phyloP scores from a whole-genome alignment of 75 land plant genomes.

The Pinus tabuliformis region DNA sequence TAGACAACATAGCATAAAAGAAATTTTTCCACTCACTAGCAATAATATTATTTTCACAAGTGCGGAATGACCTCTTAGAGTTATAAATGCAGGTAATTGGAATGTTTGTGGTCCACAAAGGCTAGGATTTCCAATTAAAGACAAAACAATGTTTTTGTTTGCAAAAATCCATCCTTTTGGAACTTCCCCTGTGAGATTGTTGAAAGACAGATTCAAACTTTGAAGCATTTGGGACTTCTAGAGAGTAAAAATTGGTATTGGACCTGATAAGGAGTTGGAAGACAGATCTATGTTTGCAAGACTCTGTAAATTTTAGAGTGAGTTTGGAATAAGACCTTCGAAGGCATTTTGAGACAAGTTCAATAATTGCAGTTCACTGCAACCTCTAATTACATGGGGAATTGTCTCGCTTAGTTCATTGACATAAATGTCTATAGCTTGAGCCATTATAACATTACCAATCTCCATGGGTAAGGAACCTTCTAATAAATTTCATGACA shows the following conservation, averaged over 20 bases:
- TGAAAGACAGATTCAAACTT: slow-evolving; percentile 4
- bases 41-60: background rate
- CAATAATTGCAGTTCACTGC: background rate
- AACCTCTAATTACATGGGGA: background rate
- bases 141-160: background rate
- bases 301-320: background rate
- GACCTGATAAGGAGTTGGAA: background rate
- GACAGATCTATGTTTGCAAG: background rate
- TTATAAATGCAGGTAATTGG: background rate
- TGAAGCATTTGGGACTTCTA: background rate
- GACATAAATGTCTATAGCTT: background rate
- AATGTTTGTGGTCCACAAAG: background rate
- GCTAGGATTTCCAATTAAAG: background rate
- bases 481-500: slow-evolving; percentile 1
- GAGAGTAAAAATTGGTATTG: background rate
- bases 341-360: background rate
- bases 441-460: background rate
- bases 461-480: background rate
- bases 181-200: background rate
- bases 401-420: background rate
- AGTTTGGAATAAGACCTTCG: background rate
- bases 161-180: background rate
- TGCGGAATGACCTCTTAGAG: background rate
- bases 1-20: background rate
- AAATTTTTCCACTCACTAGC: background rate